A percentile compares a stretch with the other conserved stretches of the same genome.
These are phyloP conservation scores for Pseudohalonectria lignicola DNA, from an alignment of 2,329 filamentous ascomycete genomes.

Conservation along the genomic window DNA sequence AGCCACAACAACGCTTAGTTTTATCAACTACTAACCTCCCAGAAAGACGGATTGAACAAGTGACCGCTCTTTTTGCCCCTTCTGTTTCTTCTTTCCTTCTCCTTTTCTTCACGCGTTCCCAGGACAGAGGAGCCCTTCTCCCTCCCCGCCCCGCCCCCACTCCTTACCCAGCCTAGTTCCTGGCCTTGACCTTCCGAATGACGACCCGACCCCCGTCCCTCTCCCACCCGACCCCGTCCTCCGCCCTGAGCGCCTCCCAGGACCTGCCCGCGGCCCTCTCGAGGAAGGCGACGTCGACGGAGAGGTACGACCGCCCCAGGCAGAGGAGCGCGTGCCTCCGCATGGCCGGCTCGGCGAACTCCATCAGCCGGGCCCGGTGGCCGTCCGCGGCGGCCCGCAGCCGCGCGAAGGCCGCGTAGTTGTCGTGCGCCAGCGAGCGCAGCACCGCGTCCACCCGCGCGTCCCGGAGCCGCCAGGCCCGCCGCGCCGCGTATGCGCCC, in stretches of 20 bases:
- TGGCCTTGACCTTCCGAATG: constrained; percentile 51
- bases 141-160: no score
- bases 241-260: constrained; percentile 62
- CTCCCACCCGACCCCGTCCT: constrained; percentile 77
- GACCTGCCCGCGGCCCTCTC: constrained; percentile 54
- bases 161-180: no score
- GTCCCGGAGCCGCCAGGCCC: constrained; percentile 51
- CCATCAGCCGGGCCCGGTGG: constrained; percentile 68
- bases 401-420: constrained; percentile 71
- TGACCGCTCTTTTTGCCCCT: no score
- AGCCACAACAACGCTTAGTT: no score
- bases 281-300: constrained; percentile 55
- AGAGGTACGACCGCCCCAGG: constrained; percentile 71
- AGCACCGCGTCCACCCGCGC: constrained; percentile 59
- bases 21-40: no score
- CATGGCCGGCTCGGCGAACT: constrained; percentile 68
- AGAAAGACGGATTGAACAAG: no score
- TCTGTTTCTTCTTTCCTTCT: no score
- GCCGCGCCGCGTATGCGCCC: constrained; percentile 59
- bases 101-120: no score
- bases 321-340: constrained; percentile 74
- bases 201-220: constrained; percentile 60
- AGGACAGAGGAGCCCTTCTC: no score
- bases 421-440: constrained; percentile 62
- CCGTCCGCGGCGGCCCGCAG: constrained; percentile 65